Evolutionary conservation across 352 stramenopile genomes (phyloP).

Genomic region (Pythium biforme): DNA sequence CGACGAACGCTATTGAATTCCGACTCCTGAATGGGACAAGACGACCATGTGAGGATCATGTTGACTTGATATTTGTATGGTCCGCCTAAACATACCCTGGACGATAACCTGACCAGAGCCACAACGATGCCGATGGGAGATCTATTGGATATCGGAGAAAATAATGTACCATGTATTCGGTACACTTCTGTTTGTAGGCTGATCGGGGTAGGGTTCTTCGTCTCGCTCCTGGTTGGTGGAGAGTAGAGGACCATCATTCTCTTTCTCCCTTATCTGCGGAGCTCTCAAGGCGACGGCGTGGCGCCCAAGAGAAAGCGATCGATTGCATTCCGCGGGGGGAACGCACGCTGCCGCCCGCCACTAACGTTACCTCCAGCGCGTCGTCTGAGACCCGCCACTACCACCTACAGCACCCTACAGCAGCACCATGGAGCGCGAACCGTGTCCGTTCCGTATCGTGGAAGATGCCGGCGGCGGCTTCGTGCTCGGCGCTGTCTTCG

Average conservation of each 20-base stretch:
- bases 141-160: neutral
- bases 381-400: neutral
- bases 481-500: constrained; percentile 94
- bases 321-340: constrained; percentile 1
- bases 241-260: constrained; percentile 25
- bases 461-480: constrained; percentile 98
- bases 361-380: neutral
- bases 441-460: constrained; percentile 98
- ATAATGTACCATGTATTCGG: constrained; percentile 2
- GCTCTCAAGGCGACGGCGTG: neutral
- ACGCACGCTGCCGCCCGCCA: neutral
- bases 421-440: constrained; percentile 81
- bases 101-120: no score
- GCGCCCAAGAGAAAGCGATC: neutral
- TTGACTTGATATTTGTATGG: no score
- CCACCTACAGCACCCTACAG: neutral
- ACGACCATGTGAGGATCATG: no score
- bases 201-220: constrained; percentile 7
- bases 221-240: constrained; percentile 25
- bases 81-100: no score
- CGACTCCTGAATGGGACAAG: no score
- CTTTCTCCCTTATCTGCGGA: constrained; percentile 15
- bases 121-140: no score
- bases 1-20: constrained; percentile 19
- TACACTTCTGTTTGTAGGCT: neutral